Evolutionary conservation across 352 stramenopile species (phyloP).

Genomic region (Phytophthora pisi): DNA sequence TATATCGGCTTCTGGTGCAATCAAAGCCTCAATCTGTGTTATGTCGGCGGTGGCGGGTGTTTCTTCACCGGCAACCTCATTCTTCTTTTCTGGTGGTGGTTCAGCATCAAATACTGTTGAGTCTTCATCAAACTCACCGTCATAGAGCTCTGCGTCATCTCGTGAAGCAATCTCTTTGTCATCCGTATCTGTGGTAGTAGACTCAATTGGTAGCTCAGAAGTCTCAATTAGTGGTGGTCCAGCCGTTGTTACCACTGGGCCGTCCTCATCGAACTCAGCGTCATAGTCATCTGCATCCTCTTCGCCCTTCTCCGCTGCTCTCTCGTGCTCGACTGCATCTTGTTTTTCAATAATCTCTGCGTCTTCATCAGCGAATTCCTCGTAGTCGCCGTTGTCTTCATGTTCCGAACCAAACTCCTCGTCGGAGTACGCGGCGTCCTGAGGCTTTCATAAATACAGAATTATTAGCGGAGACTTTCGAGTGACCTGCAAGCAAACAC

Average conservation of each 20-base stretch:
- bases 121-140: constrained; percentile 19
- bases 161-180: background rate
- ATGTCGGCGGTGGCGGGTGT: background rate
- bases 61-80: background rate
- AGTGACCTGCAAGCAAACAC: background rate
- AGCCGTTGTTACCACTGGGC: background rate
- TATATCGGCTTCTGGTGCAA: background rate
- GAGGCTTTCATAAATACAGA: background rate
- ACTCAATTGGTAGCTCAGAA: background rate
- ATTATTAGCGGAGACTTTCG: background rate
- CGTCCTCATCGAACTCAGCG: constrained; percentile 25
- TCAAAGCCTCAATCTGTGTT: background rate
- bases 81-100: background rate
- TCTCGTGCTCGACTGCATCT: background rate
- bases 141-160: constrained; percentile 4
- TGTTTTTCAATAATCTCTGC: background rate
- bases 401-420: constrained; percentile 52
- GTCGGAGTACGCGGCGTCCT: constrained; percentile 52
- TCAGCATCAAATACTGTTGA: background rate
- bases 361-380: constrained; percentile 33
- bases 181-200: background rate
- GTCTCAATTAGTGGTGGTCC: background rate
- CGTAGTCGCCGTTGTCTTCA: constrained; percentile 21
- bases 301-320: background rate
- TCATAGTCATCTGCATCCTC: constrained; percentile 26